Base-by-base conservation (phyloP, 2,329 filamentous ascomycete genomes). In the Cadophora luteo-olivacea region DNA sequence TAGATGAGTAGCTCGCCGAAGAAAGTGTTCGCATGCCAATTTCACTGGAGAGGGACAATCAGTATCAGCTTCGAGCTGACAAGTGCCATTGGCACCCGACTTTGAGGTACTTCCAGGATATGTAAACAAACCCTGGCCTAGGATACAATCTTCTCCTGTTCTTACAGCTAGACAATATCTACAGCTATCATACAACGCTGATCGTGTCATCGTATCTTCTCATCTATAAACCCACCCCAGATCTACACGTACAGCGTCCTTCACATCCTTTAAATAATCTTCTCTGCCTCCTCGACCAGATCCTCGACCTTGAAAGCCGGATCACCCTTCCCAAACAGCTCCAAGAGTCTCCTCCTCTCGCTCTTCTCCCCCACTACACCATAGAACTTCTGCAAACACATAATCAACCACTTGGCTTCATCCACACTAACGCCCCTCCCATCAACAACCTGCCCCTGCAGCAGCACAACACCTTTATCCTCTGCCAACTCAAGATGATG, bases 361-460 rank as follows among this genome's bases (percentile, higher is more conserved):
- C 81, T 83, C 73, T 89, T 89, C 7, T 79, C 79, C n/a, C 77
- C 81, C 64, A 78, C 83, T 71, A 88, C 87, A 22, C 91, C 88
- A 78, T 99, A 99, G 80, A 99, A 99, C 77, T 93, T 89, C 84
- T 99, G 96, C 82, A 99, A 82, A 75, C 93, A 96, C 88, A 97
- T 92, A 61, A 97, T 84, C 75, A 99, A 81, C 91, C 92, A 97
- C 80, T 90, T 90, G n/a, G 92, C 94, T 77, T 97, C 92, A 64
- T 94, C 88, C 0, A 92, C 86, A 71, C 84, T 89, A 5, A 97
- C 88, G 4, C 95, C 94, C 14, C 90, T 84, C 36, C 91, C 90
- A 69, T 93, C 89, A 65, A 92, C 84, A 16, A 98, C 90, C 72
- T 86, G 85, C 0, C 96, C 96, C 77, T 96, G 92, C 84, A 97